Base-by-base conservation (phyloP, 192 early-diverging fungal species). In the Piromyces finnis region DNA sequence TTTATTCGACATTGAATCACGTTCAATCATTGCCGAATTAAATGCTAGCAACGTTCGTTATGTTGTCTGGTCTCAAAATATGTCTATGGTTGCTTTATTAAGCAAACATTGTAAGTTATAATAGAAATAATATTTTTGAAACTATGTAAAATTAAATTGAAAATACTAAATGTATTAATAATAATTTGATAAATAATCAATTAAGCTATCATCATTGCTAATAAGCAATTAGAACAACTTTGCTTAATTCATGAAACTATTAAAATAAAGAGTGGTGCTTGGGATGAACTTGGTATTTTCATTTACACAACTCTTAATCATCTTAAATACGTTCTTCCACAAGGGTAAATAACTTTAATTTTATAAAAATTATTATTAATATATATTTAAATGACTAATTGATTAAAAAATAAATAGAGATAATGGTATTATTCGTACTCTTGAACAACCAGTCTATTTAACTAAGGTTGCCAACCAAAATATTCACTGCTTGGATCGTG, bases 231-330 rank as follows among this genome's bases (percentile, higher is more conserved):
- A 15, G 94, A 96, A 83, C 96, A 98, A 86, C 88, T 92, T 16
- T 92, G 93, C 82, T 84, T 95, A 79, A 94, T 98, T 81, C 94
- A 97, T 85, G 98, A 99, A 85, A 98, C 96, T 28, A 98, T 99
- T 81, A 92, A 96, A 83, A 96, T 98, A 85, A 99, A 99, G 88
- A 95, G 95, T 82, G 97, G 94, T 18, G 93, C 93, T 77, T 98
- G 96, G 96, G 96, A 98, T 82, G 94, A 94, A 29, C 88, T 89
- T 30, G 94, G 95, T 29, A 91, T 98, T 22, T 93, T 99, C 81
- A 84, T 98, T 29, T 99, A 98, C 87, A 95, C 95, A 41, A 98
- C 96, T 15, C 90, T 98, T 78, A 99, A 99, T 86, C 98, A 99
- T 84, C 91, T 99, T 87, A 99, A 99, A 87, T 99, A 97, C 85